phyloP scores from a whole-genome alignment of 2,329 filamentous ascomycete genomes.

The Microsporum ferrugineum region DNA sequence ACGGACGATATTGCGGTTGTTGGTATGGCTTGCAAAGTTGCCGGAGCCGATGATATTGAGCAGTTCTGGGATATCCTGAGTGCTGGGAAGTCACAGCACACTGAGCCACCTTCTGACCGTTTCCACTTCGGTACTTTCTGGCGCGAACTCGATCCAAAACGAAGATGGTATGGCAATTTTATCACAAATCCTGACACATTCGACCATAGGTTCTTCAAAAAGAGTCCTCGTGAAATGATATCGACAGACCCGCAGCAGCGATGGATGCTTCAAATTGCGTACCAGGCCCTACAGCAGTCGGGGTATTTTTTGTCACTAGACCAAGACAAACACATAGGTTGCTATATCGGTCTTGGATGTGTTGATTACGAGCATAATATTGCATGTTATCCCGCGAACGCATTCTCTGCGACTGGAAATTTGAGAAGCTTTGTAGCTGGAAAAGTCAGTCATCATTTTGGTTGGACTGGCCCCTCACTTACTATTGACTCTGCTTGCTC shows the following conservation, averaged over 20 bases:
- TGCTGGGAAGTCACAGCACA: neutral
- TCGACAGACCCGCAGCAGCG: conserved; percentile 19
- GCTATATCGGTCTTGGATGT: conserved; percentile 12
- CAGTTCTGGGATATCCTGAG: conserved; percentile 8
- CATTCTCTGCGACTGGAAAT: conserved; percentile 16
- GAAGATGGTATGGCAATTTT: conserved; percentile 13
- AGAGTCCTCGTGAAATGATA: conserved; percentile 12
- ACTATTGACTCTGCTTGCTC: conserved; percentile 24
- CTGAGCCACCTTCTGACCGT: conserved; percentile 8
- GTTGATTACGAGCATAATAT: conserved; percentile 8
- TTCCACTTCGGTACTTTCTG: conserved; percentile 10
- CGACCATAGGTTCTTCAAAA: conserved; percentile 21
- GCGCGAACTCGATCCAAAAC: conserved; percentile 5
- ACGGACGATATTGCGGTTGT: conserved; percentile 7
- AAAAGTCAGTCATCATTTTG: conserved; percentile 21
- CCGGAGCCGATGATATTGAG: conserved; percentile 6
- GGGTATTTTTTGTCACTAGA: conserved; percentile 7
- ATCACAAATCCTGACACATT: conserved; percentile 19
- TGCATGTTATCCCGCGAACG: conserved; percentile 9
- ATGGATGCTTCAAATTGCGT: conserved; percentile 14
- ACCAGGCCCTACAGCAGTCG: conserved; percentile 13
- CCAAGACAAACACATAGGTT: conserved; percentile 14
- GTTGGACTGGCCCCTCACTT: conserved; percentile 20
- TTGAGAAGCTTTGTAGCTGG: conserved; percentile 19
- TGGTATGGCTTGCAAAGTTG: conserved; percentile 7